These are phyloP conservation scores for Penicillium occitanis DNA, from an alignment of 2,329 filamentous ascomycete genomes.

Conservation along the genomic window DNA sequence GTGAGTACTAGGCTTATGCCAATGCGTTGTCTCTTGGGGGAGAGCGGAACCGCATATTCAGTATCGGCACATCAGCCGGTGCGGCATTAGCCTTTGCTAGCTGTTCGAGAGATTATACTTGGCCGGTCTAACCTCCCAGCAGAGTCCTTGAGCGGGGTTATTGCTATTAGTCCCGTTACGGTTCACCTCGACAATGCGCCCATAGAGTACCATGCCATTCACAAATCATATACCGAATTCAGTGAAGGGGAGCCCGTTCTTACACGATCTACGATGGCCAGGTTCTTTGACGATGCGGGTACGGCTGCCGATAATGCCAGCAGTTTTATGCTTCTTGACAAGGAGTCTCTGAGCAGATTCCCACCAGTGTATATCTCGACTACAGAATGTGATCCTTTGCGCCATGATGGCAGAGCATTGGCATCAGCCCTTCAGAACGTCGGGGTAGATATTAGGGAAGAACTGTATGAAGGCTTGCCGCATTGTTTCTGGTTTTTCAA, in stretches of 20 bases:
- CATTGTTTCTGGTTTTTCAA: conserved; percentile 13
- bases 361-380: neutral
- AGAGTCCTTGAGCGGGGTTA: neutral
- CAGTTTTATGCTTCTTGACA: neutral
- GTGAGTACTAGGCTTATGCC: neutral
- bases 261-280: neutral
- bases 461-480: conserved; percentile 1
- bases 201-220: neutral
- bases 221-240: neutral
- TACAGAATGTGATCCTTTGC: neutral
- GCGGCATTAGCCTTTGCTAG: neutral
- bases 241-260: neutral
- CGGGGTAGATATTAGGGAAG: neutral
- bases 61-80: neutral
- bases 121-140: neutral
- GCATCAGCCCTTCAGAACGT: neutral
- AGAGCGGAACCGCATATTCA: neutral
- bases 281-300: neutral
- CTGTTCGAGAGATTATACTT: neutral
- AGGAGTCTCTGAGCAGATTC: neutral
- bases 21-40: neutral
- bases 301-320: neutral
- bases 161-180: neutral
- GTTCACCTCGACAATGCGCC: neutral
- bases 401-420: neutral